A percentile compares a stretch with the other conserved stretches of the same genome.
Conservation (phyloP, 2,329 filamentous ascomycete genomes). For the Erysiphe pulchra region DNA sequence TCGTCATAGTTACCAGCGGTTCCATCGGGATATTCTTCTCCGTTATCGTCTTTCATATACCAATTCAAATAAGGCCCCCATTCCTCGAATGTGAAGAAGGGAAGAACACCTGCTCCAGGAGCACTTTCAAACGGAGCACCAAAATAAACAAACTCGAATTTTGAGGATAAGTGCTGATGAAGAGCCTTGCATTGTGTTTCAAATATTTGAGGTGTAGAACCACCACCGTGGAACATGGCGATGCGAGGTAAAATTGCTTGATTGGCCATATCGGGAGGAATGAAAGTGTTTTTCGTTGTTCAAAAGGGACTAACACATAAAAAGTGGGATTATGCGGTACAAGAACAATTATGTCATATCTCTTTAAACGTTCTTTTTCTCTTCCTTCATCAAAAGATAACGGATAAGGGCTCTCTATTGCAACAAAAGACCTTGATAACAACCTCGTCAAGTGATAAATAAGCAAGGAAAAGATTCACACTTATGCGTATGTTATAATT, state of each 20-base stretch:
- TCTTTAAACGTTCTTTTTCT: no score
- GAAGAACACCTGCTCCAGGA: conserved; percentile 33
- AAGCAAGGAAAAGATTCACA: no score
- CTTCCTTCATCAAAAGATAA: no score
- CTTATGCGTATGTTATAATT: no score
- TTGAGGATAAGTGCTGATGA: conserved; percentile 10
- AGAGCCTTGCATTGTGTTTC: conserved; percentile 7
- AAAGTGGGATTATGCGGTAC: no score
- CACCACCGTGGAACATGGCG: conserved; percentile 6
- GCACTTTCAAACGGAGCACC: conserved; percentile 40
- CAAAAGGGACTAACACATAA: no score
- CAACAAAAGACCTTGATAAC: no score
- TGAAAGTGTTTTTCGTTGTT: no score
- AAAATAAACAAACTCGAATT: conserved; percentile 47
- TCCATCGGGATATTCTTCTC: conserved; percentile 3
- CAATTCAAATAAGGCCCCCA: conserved; percentile 7
- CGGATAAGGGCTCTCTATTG: no score
- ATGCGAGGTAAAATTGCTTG: conserved; percentile 2
- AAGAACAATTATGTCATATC: no score
- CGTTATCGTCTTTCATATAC: conserved; percentile 1
- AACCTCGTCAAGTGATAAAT: no score
- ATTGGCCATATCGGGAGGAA: background rate
- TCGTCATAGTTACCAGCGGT: conserved; percentile 1
- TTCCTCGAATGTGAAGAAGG: conserved; percentile 23
- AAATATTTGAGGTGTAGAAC: conserved; percentile 7